Evolutionary conservation across 2,329 filamentous ascomycete species (phyloP), one percentile per base, ranked within the genome.

Genomic region (Sporothrix inflata): DNA sequence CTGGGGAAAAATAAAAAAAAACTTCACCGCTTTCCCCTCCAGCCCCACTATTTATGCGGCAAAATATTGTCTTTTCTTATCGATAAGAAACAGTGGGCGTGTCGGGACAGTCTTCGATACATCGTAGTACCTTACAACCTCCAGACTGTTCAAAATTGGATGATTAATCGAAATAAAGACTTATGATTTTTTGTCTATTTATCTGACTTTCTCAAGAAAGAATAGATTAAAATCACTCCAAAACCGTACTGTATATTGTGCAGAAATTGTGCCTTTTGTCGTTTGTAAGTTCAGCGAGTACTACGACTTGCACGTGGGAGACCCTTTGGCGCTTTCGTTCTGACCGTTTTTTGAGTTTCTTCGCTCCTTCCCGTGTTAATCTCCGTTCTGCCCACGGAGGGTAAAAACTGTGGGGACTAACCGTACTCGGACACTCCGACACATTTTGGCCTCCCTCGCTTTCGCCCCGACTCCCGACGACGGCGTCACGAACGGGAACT

Each of bases 11-110:
- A 70, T 72, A 71, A 75, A 76, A 75, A 76, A 75, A 74, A 74
- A 72, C 19, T 74, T 75, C 34, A 76, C 75, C 75, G 75, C 75
- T 53, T 76, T 76, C 71, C 71, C 73, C 71, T 72, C 72, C 6
- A 47, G 68, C 7, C 68, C 71, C 74, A 75, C 69, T 42, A n/a
- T 69, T 71, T 19, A 55, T 30, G 38, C 51, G 73, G 71, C 72
- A 74, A 67, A 72, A 75, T 67, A 51, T 38, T 49, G 34, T 45
- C 40, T 19, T 68, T 69, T 55, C 45, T 74, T 76, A 74, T 75
- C 73, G 74, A 75, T 75, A 76, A 72, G 27, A 27, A 19, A 14
- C 69, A 24, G n/a, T 24, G n/a, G 38, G 30, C 6, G 6, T 34
- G 30, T 34, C 6, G 3, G 30, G 30, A 34, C 30, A 34, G 30